Evolutionary conservation across 2,329 filamentous ascomycete species (phyloP).

Genomic region (Sphaerulina vaccinii): DNA sequence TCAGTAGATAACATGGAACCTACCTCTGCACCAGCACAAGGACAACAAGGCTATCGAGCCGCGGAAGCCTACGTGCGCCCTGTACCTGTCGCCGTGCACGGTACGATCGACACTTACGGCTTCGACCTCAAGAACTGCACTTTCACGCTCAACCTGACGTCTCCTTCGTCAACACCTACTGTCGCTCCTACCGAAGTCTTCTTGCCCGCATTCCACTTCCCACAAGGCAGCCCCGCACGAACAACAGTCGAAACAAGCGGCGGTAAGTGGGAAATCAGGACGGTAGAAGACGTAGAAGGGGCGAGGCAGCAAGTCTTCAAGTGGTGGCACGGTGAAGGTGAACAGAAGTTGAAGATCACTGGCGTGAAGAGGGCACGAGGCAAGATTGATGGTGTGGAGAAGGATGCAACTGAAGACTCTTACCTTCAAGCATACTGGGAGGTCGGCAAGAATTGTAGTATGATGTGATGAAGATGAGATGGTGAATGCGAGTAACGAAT

Average conservation of each 20-base stretch:
- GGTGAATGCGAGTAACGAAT: no score
- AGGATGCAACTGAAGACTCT: slow-evolving; percentile 64
- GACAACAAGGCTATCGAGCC: slow-evolving; percentile 67
- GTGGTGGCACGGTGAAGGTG: slow-evolving; percentile 91
- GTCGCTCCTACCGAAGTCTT: slow-evolving; percentile 77
- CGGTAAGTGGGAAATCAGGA: slow-evolving; percentile 85
- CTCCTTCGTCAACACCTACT: slow-evolving; percentile 59
- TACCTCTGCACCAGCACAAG: slow-evolving; percentile 16
- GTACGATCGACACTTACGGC: slow-evolving; percentile 66
- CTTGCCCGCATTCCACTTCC: slow-evolving; percentile 90
- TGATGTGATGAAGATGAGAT: slow-evolving; percentile 40
- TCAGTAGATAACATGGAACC: slow-evolving; percentile 52
- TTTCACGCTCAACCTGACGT: slow-evolving; percentile 70
- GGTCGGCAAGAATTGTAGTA: slow-evolving; percentile 42
- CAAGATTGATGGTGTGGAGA: slow-evolving; percentile 38
- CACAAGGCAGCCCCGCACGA: slow-evolving; percentile 54
- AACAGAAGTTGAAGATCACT: slow-evolving; percentile 74
- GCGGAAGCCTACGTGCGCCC: slow-evolving; percentile 92
- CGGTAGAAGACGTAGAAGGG: slow-evolving; percentile 64
- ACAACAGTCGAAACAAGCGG: slow-evolving; percentile 73
- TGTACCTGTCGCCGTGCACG: slow-evolving; percentile 72
- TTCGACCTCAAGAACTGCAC: slow-evolving; percentile 80
- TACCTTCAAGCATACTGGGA: slow-evolving; percentile 67
- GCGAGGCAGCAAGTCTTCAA: slow-evolving; percentile 68
- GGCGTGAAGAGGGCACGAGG: slow-evolving; percentile 64